Conservation (phyloP, 768 basidiomycete species). For the Naematelia encephala region DNA sequence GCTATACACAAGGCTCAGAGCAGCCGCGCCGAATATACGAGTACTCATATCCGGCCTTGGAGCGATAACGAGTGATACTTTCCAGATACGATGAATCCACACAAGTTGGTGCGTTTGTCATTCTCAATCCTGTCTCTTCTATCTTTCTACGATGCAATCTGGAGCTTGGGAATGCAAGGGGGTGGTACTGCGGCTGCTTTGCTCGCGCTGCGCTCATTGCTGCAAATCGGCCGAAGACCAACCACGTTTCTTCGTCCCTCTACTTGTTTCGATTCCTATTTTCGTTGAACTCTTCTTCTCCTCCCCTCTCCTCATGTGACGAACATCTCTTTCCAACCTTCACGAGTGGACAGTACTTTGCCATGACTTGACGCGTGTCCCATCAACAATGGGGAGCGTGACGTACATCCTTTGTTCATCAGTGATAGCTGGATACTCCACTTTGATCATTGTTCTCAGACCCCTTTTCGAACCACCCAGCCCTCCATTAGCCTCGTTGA, state of each 20-base stretch:
- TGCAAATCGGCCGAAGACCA: too few species aligned
- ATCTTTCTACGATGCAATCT: not conserved
- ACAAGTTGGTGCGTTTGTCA: constrained; percentile 41
- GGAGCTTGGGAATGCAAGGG: not conserved
- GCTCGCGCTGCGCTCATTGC: not conserved
- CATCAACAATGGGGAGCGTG: not conserved
- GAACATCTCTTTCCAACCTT: not conserved
- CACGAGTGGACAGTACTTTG: not conserved
- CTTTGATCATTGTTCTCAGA: not conserved
- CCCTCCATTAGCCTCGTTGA: constrained; percentile 10
- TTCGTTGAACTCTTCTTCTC: constrained; percentile 1
- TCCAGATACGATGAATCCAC: constrained; percentile 38
- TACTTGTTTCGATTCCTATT: not conserved
- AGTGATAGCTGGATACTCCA: constrained; percentile 17
- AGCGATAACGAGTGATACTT: not conserved
- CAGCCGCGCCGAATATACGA: not conserved
- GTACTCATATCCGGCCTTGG: not conserved
- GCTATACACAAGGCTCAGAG: too few species aligned
- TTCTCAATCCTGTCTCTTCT: not conserved
- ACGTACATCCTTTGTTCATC: constrained; percentile 21
- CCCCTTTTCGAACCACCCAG: constrained; percentile 4
- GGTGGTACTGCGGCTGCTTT: not conserved
- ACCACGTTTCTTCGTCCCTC: not conserved
- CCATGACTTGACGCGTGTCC: not conserved
- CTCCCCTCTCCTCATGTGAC: not conserved